These are phyloP conservation scores for Dactylellina cionopaga DNA, from an alignment of 2,329 filamentous ascomycete species.

Conservation along the genomic window DNA sequence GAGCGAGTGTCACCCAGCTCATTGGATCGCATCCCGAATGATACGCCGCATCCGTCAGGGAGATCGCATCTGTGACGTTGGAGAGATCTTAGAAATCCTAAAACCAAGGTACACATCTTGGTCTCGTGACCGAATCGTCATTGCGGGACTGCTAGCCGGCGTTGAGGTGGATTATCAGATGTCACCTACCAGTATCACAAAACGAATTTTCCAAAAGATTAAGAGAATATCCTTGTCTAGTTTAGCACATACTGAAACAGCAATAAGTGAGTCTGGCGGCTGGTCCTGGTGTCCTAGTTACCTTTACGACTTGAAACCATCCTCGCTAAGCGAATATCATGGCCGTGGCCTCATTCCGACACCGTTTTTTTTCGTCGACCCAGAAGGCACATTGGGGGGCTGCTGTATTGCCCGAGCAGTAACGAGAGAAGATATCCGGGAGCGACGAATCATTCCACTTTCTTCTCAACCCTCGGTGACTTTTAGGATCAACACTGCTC, in stretches of 20 bases:
- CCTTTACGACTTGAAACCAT: slow-evolving; percentile 23
- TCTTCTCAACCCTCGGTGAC: slow-evolving; percentile 15
- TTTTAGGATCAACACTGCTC: slow-evolving; percentile 10
- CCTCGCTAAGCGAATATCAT: slow-evolving; percentile 6
- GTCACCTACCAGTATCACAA: slow-evolving; percentile 3
- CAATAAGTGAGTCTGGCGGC: slow-evolving; percentile 6
- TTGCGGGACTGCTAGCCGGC: slow-evolving; percentile 55
- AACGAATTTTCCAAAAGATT: slow-evolving; percentile 21
- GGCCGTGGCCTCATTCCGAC: not conserved
- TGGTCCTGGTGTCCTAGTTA: slow-evolving; percentile 44
- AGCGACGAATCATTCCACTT: slow-evolving; percentile 13
- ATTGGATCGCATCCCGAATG: slow-evolving; percentile 36
- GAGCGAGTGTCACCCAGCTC: slow-evolving; percentile 21
- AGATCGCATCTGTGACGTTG: slow-evolving; percentile 22
- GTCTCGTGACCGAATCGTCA: slow-evolving; percentile 55
- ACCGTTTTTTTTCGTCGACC: not conserved
- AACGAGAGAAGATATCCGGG: not conserved
- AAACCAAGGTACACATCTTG: slow-evolving; percentile 56
- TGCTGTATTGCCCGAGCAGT: not conserved
- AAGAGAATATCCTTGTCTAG: slow-evolving; percentile 8
- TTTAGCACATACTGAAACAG: slow-evolving; percentile 14
- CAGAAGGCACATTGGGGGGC: not conserved
- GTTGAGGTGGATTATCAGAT: slow-evolving; percentile 22
- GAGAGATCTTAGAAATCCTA: slow-evolving; percentile 54
- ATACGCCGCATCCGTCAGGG: slow-evolving; percentile 29